Conservation (phyloP, 768 basidiomycete genomes). For the Panaeolus cyanescens region DNA sequence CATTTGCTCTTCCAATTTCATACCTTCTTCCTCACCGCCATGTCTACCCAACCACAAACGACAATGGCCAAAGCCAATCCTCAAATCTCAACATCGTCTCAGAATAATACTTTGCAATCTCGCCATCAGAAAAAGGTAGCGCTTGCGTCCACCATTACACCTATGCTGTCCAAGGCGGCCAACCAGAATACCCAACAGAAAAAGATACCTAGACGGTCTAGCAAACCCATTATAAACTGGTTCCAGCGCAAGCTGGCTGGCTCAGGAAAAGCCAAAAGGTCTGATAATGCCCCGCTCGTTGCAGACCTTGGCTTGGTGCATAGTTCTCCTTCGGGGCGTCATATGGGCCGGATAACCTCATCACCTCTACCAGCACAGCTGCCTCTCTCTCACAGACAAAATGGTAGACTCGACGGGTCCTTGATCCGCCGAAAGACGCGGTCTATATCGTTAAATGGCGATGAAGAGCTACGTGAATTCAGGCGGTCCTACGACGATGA, state of each 20-base stretch:
- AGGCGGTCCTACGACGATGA: slow-evolving; percentile 45
- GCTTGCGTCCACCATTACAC: slow-evolving; percentile 14
- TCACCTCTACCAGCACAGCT: slow-evolving; percentile 41
- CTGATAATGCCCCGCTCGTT: slow-evolving; percentile 35
- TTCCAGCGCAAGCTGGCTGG: slow-evolving; percentile 85
- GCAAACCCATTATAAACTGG: slow-evolving; percentile 90
- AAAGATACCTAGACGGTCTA: slow-evolving; percentile 67
- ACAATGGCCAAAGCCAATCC: not conserved
- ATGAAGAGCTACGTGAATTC: slow-evolving; percentile 46
- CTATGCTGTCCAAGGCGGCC: slow-evolving; percentile 20
- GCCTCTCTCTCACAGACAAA: slow-evolving; percentile 26
- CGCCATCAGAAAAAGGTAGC: slow-evolving; percentile 20
- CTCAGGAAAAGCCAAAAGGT: slow-evolving; percentile 57
- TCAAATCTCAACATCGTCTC: not conserved
- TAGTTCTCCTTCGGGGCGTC: slow-evolving; percentile 31
- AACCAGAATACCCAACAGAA: slow-evolving; percentile 48
- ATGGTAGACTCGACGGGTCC: slow-evolving; percentile 32
- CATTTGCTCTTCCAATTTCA: slow-evolving; percentile 12
- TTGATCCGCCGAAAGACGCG: slow-evolving; percentile 48
- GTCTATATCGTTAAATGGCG: slow-evolving; percentile 62
- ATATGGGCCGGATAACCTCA: slow-evolving; percentile 42
- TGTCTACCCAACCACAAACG: slow-evolving; percentile 8
- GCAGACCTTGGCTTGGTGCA: slow-evolving; percentile 34
- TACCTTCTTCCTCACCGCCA: not conserved
- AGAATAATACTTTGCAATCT: slow-evolving; percentile 8